These are phyloP conservation scores for Penicillium verrucosum DNA, from an alignment of 2,329 filamentous ascomycete genomes.

Conservation along the genomic window DNA sequence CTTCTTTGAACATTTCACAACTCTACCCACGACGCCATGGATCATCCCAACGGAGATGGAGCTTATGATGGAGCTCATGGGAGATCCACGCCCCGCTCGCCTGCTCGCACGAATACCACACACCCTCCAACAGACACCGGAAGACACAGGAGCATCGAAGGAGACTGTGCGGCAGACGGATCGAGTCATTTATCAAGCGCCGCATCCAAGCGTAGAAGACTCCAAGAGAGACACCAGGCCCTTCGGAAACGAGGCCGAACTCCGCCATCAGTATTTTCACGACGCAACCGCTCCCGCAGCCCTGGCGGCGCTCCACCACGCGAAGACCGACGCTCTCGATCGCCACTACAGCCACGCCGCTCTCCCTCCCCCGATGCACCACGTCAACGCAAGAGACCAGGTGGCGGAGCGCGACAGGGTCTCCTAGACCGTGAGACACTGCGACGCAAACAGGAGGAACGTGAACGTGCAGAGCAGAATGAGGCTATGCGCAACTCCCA, in stretches of 20 bases:
- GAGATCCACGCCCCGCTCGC: background rate
- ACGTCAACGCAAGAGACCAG: constrained; percentile 47
- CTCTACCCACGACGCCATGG: background rate
- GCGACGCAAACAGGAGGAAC: constrained; percentile 44
- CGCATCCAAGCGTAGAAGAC: constrained; percentile 37
- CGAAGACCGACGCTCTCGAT: constrained; percentile 39
- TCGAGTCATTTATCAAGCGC: constrained; percentile 27
- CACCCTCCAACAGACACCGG: background rate
- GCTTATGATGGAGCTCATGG: background rate
- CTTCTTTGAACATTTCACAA: background rate
- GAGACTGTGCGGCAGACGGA: constrained; percentile 18
- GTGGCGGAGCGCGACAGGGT: constrained; percentile 44
- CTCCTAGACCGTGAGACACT: constrained; percentile 38
- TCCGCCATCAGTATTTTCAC: constrained; percentile 40
- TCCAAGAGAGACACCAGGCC: constrained; percentile 40
- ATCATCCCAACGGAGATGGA: background rate
- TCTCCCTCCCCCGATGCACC: constrained; percentile 41
- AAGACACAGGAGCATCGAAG: constrained; percentile 24
- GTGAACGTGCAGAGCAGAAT: constrained; percentile 41
- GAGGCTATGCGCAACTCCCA: constrained; percentile 36
- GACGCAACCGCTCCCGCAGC: constrained; percentile 36
- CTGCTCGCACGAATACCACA: background rate
- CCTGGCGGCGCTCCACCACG: constrained; percentile 18
- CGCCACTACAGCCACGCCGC: constrained; percentile 41
- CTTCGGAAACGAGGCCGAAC: constrained; percentile 35